Percentiles rank a stretch among this genome's conserved stretches.
phyloP scores from a whole-genome alignment of 2,329 filamentous ascomycete genomes.

The Apiospora koreana region DNA sequence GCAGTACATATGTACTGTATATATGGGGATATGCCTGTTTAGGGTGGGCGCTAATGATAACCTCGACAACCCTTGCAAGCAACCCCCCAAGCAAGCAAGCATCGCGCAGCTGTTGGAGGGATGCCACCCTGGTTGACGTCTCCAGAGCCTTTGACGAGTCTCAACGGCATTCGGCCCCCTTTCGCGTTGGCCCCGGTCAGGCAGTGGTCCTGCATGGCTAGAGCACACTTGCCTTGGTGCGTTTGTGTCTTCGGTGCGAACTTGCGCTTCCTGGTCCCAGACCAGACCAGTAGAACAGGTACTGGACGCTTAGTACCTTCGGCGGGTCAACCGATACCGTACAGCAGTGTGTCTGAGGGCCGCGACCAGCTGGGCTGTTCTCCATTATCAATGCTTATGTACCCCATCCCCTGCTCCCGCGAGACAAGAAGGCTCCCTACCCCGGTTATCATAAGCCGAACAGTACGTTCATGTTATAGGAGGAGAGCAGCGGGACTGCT shows the following conservation, averaged over 20 bases:
- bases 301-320: not conserved
- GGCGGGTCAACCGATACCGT: not conserved
- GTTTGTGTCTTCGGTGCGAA: not conserved
- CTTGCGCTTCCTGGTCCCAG: not conserved
- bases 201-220: slow-evolving; percentile 3
- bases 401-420: slow-evolving; percentile 8
- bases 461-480: not conserved
- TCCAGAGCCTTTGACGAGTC: not conserved
- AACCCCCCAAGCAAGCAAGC: slow-evolving; percentile 6
- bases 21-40: slow-evolving; percentile 8
- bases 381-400: slow-evolving; percentile 6
- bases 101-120: not conserved
- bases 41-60: slow-evolving; percentile 13
- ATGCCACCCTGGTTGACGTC: slow-evolving; percentile 5
- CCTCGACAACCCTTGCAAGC: slow-evolving; percentile 6
- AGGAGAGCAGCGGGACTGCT: slow-evolving; percentile 6
- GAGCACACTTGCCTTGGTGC: not conserved
- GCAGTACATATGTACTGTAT: not conserved
- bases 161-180: slow-evolving; percentile 18
- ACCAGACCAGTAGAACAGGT: not conserved
- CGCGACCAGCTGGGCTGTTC: not conserved
- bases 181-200: slow-evolving; percentile 13
- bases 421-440: not conserved
- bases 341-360: not conserved
- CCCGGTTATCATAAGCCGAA: slow-evolving; percentile 11